Conservation (phyloP, 805 yeast genomes). For the Candida anglica region DNA sequence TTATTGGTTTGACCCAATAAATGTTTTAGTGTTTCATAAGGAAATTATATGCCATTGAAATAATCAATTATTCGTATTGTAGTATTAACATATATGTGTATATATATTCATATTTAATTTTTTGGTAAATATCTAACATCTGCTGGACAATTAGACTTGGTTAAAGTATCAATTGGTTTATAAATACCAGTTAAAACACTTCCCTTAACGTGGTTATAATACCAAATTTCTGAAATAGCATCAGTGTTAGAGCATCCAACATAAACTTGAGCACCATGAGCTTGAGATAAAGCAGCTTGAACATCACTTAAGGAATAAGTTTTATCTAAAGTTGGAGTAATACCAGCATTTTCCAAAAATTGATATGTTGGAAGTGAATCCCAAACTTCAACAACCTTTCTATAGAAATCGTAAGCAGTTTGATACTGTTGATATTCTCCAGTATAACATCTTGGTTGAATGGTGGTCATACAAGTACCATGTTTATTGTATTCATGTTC, state of each 20-base stretch:
- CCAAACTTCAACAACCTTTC: constrained; percentile 55
- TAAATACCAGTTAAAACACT: constrained; percentile 62
- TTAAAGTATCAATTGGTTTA: constrained; percentile 54
- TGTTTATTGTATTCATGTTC: constrained; percentile 91
- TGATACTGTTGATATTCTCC: constrained; percentile 21
- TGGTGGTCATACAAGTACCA: constrained; percentile 85
- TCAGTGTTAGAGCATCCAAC: constrained; percentile 53
- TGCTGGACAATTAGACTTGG: constrained; percentile 60
- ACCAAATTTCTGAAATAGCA: constrained; percentile 67
- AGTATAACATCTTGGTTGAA: constrained; percentile 68
- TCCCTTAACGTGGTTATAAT: constrained; percentile 73
- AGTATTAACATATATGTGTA: not conserved
- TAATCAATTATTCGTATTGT: no score
- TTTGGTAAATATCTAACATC: constrained; percentile 71
- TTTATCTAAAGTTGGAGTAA: constrained; percentile 55
- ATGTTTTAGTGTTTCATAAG: constrained; percentile 1
- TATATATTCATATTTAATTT: constrained; percentile 5
- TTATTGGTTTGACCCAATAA: constrained; percentile 68
- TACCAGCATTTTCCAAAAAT: constrained; percentile 65
- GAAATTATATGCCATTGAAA: not conserved
- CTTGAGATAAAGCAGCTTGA: constrained; percentile 45
- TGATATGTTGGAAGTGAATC: constrained; percentile 61
- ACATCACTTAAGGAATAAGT: constrained; percentile 59
- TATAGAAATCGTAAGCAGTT: constrained; percentile 68
- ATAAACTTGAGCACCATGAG: constrained; percentile 54